Evolutionary conservation across 805 yeast genomes (phyloP), one percentile per base, ranked within the genome.

Genomic region (Kazachstania psychrophila): DNA sequence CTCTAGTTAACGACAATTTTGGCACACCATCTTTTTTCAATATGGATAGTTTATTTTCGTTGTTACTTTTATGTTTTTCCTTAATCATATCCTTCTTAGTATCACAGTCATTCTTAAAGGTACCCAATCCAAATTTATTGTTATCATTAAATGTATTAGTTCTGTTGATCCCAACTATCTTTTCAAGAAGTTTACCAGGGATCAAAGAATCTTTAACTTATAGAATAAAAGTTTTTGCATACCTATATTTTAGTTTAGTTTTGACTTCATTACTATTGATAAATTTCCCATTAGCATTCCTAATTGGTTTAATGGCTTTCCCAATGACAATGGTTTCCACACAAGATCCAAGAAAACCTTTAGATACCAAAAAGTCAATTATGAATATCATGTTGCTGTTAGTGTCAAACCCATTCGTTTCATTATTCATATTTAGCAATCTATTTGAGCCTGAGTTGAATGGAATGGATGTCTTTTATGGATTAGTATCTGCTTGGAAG

Each of bases 221-320:
- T 32, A 48, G 60, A 20, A 45, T 72, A 9, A 67, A 67, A 43
- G 54, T 70, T 2, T 39, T 69, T 32, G 66, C 83, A 2, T 65
- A 81, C 25, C 65, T 82, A 24, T 73, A 75, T 34, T 61, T 81
- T 36, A 77, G 94, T 23, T 68, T 86, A 52, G 67, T 77, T 23
- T 66, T 87, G 28, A 74, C 85, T 7, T 75, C 94, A 0, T 62
- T 87, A 28, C 63, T 89, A 36, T 86, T 87, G 43, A 69, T 89
- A 17, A 87, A 92, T 60, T 92, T 88, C 55, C 70, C 96, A 1
- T 66, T 92, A 42, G 84, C 96, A 0, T 68, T 84, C 34, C 51
- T 69, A 5, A 65, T 88, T 39, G 89, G 95, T 0, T 36, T 85
- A 1, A 53, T 74, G n/a, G 74, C 83, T 2, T 62, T 77, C n/a